Conservation (phyloP, 768 basidiomycete species). For the Botryobasidium botryosum region DNA sequence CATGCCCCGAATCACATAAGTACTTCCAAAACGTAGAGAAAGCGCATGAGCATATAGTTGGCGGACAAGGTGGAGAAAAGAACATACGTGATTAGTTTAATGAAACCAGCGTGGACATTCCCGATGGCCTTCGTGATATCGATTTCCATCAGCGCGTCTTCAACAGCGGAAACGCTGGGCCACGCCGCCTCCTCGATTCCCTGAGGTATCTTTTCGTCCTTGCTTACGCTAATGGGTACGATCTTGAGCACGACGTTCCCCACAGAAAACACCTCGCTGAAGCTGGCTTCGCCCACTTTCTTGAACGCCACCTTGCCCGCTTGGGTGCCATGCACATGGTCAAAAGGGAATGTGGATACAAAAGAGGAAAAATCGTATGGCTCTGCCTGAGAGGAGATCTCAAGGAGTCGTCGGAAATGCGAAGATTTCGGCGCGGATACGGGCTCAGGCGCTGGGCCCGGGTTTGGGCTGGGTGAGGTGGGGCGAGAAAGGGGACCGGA, state of each 20-base stretch:
- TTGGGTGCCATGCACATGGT: constrained; percentile 15
- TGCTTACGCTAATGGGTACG: constrained; percentile 52
- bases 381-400: background rate
- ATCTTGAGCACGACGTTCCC: constrained; percentile 83
- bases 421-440: background rate
- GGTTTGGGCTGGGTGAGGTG: no score
- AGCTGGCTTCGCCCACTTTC: constrained; percentile 94
- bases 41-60: no score
- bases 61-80: no score
- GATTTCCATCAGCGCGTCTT: constrained; percentile 66
- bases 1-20: constrained; percentile 70
- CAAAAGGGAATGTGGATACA: constrained; percentile 63
- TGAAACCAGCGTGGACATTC: constrained; percentile 58
- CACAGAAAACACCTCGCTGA: constrained; percentile 89
- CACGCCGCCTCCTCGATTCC: constrained; percentile 15
- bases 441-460: no score
- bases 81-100: constrained; percentile 40
- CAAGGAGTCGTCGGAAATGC: background rate
- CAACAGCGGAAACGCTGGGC: constrained; percentile 56
- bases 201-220: background rate
- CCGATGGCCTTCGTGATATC: constrained; percentile 65
- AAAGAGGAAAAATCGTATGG: constrained; percentile 55
- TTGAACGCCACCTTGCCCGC: constrained; percentile 29
- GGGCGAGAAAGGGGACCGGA: background rate
- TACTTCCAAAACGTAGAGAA: constrained; percentile 23